Conservation (phyloP, 1,284 basidiomycete genomes). For the Rugosomyces carneus region DNA sequence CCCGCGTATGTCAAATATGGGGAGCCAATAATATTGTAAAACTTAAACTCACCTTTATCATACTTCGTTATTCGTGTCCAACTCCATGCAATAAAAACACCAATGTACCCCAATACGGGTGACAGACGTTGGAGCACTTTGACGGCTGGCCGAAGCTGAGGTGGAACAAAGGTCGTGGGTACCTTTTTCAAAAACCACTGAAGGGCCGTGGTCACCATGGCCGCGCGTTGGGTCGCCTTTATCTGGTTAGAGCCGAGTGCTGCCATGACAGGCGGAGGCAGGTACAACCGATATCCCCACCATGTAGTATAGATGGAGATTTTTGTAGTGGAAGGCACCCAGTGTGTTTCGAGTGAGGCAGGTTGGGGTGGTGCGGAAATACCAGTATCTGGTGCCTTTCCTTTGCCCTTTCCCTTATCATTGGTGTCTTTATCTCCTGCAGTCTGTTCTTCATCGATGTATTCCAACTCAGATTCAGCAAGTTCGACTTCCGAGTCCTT, state of each 20-base stretch:
- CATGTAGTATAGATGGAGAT: slow-evolving; percentile 67
- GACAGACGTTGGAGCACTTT: slow-evolving; percentile 53
- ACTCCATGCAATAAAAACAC: slow-evolving; percentile 73
- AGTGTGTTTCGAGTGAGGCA: slow-evolving; percentile 31
- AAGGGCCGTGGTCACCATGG: slow-evolving; percentile 65
- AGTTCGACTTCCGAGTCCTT: slow-evolving; percentile 58
- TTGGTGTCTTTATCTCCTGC: slow-evolving; percentile 9
- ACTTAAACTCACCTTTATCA: slow-evolving; percentile 49
- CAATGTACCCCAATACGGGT: slow-evolving; percentile 69
- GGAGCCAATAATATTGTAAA: background rate
- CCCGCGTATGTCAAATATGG: background rate
- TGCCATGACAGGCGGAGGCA: slow-evolving; percentile 65
- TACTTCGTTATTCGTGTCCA: slow-evolving; percentile 69
- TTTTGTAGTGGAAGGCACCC: slow-evolving; percentile 66
- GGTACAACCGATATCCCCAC: slow-evolving; percentile 77
- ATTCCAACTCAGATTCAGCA: slow-evolving; percentile 53
- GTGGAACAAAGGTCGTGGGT: slow-evolving; percentile 53
- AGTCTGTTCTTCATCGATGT: slow-evolving; percentile 22
- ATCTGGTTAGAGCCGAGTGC: slow-evolving; percentile 57
- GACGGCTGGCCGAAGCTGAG: slow-evolving; percentile 50
- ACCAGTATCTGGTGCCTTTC: background rate
- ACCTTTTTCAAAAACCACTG: slow-evolving; percentile 64
- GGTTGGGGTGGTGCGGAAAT: slow-evolving; percentile 8
- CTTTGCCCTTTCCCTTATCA: slow-evolving; percentile 7
- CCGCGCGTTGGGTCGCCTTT: slow-evolving; percentile 64